These are phyloP conservation scores for Eremochloa ophiuroides DNA, from an alignment of 176 grass and related monocot genomes.

Conservation along the genomic window DNA sequence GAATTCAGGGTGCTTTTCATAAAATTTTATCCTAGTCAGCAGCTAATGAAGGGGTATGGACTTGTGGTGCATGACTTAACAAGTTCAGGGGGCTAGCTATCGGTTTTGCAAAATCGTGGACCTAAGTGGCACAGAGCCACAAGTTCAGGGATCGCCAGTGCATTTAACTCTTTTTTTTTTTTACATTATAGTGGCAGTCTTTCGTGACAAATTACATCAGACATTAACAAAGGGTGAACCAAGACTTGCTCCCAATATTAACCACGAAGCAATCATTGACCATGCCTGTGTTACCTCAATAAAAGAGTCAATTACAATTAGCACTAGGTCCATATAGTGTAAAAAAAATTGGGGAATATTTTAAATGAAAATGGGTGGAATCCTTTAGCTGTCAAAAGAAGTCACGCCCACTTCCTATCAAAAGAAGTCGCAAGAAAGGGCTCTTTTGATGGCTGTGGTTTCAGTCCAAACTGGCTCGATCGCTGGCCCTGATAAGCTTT, in stretches of 20 bases:
- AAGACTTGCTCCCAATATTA: neutral
- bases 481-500: neutral
- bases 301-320: neutral
- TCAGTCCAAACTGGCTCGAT: neutral
- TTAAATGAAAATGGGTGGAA: too few relatives aligned
- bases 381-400: neutral
- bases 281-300: too few relatives aligned
- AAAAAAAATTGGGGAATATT: neutral
- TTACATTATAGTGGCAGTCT: neutral
- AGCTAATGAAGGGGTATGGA: too few relatives aligned
- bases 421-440: neutral
- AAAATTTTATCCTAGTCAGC: too few relatives aligned
- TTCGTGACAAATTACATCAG: neutral
- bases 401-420: neutral
- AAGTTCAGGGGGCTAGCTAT: too few relatives aligned
- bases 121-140: too few relatives aligned
- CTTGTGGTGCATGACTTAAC: too few relatives aligned
- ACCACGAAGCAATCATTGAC: neutral
- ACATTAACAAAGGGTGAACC: neutral
- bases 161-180: too few relatives aligned
- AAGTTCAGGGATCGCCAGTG: too few relatives aligned
- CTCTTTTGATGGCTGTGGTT: neutral
- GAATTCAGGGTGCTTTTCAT: too few relatives aligned
- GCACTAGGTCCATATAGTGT: neutral
- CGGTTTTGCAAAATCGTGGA: too few relatives aligned